These are phyloP conservation scores for Gymnopilus junonius DNA, from an alignment of 768 basidiomycete genomes.

Conservation along the genomic window DNA sequence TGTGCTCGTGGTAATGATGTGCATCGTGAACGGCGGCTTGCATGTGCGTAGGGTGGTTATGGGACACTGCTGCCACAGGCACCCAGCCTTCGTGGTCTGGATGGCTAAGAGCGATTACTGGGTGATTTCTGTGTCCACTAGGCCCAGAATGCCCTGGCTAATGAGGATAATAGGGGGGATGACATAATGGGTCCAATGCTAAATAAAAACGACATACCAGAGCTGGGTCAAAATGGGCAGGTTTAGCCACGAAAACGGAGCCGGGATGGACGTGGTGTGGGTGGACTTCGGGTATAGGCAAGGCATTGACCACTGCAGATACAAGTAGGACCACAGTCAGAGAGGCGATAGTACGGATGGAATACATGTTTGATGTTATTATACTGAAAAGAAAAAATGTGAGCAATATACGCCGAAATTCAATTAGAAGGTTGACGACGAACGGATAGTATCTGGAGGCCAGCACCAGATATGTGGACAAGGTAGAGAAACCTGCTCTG, in stretches of 20 bases:
- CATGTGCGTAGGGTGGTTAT: slow-evolving; percentile 2
- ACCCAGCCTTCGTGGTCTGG: too few relatives aligned
- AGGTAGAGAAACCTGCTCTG: too few relatives aligned
- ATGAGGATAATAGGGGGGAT: background rate
- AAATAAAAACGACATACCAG: background rate
- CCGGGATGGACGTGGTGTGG: slow-evolving; percentile 1
- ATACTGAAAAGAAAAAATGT: too few relatives aligned
- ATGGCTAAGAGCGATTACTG: too few relatives aligned
- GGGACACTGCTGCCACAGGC: background rate
- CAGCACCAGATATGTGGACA: too few relatives aligned
- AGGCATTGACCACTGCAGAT: background rate
- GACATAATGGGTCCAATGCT: background rate
- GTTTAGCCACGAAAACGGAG: background rate
- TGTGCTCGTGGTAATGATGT: background rate
- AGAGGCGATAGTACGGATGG: too few relatives aligned
- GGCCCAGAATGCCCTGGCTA: background rate
- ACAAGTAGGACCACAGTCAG: background rate
- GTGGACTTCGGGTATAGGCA: background rate
- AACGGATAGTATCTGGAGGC: too few relatives aligned
- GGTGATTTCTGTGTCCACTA: too few relatives aligned
- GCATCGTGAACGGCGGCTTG: background rate
- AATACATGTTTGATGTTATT: too few relatives aligned
- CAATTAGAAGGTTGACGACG: too few relatives aligned
- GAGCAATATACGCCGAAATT: too few relatives aligned
- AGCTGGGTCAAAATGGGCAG: background rate